phyloP scores from a whole-genome alignment of 2,329 filamentous ascomycete species.

The Alternaria rosae region DNA sequence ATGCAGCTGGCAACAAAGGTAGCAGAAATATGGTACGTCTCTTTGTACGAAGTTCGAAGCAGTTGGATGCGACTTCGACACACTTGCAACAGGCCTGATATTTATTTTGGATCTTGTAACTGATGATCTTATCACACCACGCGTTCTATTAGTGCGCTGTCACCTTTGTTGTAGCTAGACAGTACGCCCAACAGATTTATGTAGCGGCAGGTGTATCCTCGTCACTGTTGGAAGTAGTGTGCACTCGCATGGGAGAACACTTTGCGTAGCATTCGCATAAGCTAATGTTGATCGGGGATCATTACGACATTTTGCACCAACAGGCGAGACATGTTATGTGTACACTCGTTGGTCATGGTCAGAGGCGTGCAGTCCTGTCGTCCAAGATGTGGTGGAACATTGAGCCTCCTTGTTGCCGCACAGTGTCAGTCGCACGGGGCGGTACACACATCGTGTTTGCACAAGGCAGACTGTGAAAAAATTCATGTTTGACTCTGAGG shows the following conservation, averaged over 20 bases:
- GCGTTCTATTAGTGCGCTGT: not conserved
- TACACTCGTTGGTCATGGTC: not conserved
- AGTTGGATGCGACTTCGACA: not conserved
- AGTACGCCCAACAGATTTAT: not conserved
- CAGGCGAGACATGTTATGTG: not conserved
- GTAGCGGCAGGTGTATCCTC: not conserved
- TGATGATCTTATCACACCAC: not conserved
- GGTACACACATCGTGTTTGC: constrained; percentile 6
- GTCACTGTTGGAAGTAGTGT: not conserved
- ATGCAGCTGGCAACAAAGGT: not conserved
- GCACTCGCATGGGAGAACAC: not conserved
- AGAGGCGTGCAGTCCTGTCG: not conserved
- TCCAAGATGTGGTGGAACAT: constrained; percentile 7
- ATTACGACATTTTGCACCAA: not conserved
- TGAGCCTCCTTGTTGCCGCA: not conserved
- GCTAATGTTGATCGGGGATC: not conserved
- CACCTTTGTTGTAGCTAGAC: not conserved
- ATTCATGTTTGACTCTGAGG: not conserved
- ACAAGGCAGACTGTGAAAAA: constrained; percentile 13
- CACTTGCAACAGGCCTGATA: not conserved
- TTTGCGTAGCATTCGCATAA: not conserved
- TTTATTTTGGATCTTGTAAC: not conserved
- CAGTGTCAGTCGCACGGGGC: constrained; percentile 1
- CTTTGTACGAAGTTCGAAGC: not conserved
- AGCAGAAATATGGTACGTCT: not conserved